Percentiles rank a stretch among this genome's conserved stretches.
Evolutionary conservation across 257 asterid genomes (phyloP).

Genomic region (Solanum sitiens): DNA sequence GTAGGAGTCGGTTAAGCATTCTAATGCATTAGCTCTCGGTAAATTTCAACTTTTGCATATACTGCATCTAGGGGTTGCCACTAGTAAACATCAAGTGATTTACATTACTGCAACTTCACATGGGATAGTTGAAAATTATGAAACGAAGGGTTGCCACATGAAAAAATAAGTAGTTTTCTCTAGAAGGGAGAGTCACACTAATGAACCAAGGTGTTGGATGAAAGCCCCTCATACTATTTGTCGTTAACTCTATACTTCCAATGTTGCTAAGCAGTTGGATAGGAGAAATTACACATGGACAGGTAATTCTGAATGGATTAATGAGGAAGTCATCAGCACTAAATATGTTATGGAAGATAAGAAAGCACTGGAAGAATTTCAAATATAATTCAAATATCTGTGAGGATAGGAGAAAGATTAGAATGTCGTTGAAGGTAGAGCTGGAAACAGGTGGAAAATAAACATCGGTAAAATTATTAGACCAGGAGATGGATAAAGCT

Average conservation of each 20-base stretch:
- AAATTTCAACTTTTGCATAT: neutral
- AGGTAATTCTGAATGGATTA: neutral
- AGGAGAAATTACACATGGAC: neutral
- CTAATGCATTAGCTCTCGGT: neutral
- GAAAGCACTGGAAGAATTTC: neutral
- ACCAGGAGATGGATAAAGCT: neutral
- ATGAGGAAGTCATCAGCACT: neutral
- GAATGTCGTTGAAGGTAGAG: neutral
- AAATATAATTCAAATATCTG: neutral
- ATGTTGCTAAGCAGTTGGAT: neutral
- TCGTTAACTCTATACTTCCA: neutral
- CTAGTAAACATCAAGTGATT: neutral
- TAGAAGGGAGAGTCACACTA: neutral
- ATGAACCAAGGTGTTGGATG: neutral
- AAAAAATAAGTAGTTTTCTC: neutral
- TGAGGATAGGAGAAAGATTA: neutral
- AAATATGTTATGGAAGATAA: neutral
- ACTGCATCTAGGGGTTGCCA: neutral
- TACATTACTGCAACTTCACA: neutral
- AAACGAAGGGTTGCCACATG: neutral
- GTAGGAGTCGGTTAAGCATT: neutral
- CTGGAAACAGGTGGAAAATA: neutral
- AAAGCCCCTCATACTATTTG: neutral
- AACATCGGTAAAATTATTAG: neutral
- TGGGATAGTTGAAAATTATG: neutral